These are phyloP conservation scores for Verbascum thapsus DNA, from an alignment of 257 asterid genomes.

Conservation along the genomic window DNA sequence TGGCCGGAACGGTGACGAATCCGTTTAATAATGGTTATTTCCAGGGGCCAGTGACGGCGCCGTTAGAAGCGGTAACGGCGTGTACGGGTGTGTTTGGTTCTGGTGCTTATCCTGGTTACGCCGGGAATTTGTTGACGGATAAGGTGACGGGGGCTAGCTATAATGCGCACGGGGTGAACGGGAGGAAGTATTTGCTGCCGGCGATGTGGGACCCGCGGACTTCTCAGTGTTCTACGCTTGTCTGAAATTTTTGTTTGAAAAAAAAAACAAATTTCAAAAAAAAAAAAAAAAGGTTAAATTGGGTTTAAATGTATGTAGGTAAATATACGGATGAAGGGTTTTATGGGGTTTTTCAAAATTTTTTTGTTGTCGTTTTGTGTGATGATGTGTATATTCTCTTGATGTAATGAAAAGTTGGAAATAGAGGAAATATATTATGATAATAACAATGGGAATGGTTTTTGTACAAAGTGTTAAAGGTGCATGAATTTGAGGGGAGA, in stretches of 20 bases:
- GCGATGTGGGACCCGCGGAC: conserved; percentile 84
- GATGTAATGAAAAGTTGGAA: too few relatives aligned
- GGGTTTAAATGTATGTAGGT: too few relatives aligned
- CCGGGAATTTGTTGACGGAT: conserved; percentile 47
- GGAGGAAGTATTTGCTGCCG: conserved; percentile 63
- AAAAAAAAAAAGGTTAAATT: too few relatives aligned
- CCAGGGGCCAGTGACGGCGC: conserved; percentile 74
- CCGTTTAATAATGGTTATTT: conserved; percentile 72
- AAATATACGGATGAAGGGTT: too few relatives aligned
- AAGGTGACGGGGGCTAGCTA: conserved; percentile 62
- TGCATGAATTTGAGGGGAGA: too few relatives aligned
- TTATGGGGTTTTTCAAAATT: too few relatives aligned
- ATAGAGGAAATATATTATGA: too few relatives aligned
- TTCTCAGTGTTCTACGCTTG: conserved; percentile 61
- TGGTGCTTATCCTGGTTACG: conserved; percentile 78
- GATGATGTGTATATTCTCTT: too few relatives aligned
- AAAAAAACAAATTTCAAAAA: too few relatives aligned
- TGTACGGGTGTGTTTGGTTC: conserved; percentile 75
- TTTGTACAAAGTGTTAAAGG: too few relatives aligned
- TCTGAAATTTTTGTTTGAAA: conserved; percentile 32
- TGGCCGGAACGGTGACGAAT: conserved; percentile 80
- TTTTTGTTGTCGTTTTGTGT: too few relatives aligned
- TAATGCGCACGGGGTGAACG: conserved; percentile 68
- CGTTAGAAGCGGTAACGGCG: conserved; percentile 79
- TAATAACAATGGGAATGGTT: too few relatives aligned